phyloP scores from a whole-genome alignment of 441 rosid genomes.

The Dalechampia spathulata region DNA sequence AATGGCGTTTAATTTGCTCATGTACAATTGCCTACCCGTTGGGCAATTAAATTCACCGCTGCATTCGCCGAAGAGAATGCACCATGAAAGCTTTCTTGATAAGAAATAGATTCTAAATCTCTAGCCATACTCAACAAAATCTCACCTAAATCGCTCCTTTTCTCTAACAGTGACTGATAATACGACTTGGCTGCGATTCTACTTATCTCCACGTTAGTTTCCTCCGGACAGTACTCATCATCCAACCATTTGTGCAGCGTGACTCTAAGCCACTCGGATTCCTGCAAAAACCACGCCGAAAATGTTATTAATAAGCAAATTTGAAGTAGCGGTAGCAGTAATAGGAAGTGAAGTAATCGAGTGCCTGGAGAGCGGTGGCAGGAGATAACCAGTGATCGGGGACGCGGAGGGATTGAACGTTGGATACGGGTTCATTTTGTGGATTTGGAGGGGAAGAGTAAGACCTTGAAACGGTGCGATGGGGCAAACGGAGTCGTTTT shows the following conservation, averaged over 20 bases:
- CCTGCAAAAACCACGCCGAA: constrained; percentile 27
- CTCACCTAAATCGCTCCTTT: constrained; percentile 60
- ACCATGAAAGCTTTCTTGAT: constrained; percentile 86
- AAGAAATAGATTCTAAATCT: constrained; percentile 63
- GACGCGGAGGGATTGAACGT: constrained; percentile 50
- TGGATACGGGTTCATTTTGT: constrained; percentile 18
- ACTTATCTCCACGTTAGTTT: constrained; percentile 74
- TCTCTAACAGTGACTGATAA: constrained; percentile 43
- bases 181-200: constrained; percentile 57
- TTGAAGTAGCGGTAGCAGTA: not conserved
- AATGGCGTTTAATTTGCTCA: too few relatives aligned
- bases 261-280: constrained; percentile 78
- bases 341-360: not conserved
- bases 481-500: constrained; percentile 7
- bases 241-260: constrained; percentile 83
- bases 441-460: constrained; percentile 27
- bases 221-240: constrained; percentile 93
- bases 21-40: constrained; percentile 38
- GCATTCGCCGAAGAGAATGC: constrained; percentile 87
- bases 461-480: constrained; percentile 8
- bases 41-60: constrained; percentile 58
- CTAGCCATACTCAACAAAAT: constrained; percentile 70
- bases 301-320: not conserved
- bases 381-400: constrained; percentile 63
- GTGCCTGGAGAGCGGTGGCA: constrained; percentile 56